Percentiles rank a stretch among this genome's conserved stretches.
Evolutionary conservation across 805 yeast species (phyloP).

Genomic region (Danielia oregonensis): DNA sequence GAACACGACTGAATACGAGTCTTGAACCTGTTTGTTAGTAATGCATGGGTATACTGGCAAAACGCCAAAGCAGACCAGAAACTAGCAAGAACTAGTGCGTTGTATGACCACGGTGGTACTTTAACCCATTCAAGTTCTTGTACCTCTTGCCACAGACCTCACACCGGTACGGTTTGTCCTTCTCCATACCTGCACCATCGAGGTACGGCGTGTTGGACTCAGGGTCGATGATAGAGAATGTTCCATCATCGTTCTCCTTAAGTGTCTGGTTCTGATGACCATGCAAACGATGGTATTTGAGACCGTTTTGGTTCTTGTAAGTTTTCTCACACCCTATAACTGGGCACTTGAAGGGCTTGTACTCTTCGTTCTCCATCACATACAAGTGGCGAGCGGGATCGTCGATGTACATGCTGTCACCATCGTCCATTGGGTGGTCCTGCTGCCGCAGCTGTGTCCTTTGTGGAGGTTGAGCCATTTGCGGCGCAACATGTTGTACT

Average conservation of each 20-base stretch:
- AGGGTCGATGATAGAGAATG: constrained; percentile 90
- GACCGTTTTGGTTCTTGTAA: constrained; percentile 95
- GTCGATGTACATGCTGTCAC: constrained; percentile 76
- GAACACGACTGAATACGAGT: no score
- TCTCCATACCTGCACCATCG: constrained; percentile 92
- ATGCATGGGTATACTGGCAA: no score
- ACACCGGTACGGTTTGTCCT: constrained; percentile 97
- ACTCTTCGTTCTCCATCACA: constrained; percentile 87
- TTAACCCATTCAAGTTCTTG: constrained; percentile 92
- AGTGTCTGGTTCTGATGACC: constrained; percentile 96
- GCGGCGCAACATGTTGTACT: constrained; percentile 6
- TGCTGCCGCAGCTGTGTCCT: constrained; percentile 10
- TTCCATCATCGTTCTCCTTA: constrained; percentile 88
- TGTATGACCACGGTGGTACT: constrained; percentile 97
- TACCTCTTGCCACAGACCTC: constrained; percentile 98
- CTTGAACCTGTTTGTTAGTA: no score
- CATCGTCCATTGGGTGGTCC: constrained; percentile 27
- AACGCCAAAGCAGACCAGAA: no score
- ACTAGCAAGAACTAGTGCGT: no score
- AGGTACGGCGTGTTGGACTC: constrained; percentile 83
- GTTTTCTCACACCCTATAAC: constrained; percentile 98
- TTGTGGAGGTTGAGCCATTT: constrained; percentile 11
- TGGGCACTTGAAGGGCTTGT: constrained; percentile 95
- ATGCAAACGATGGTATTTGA: constrained; percentile 91
- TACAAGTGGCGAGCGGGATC: constrained; percentile 95